phyloP scores from a whole-genome alignment of 768 basidiomycete species.

The Gloeopeniophorella convolvens region DNA sequence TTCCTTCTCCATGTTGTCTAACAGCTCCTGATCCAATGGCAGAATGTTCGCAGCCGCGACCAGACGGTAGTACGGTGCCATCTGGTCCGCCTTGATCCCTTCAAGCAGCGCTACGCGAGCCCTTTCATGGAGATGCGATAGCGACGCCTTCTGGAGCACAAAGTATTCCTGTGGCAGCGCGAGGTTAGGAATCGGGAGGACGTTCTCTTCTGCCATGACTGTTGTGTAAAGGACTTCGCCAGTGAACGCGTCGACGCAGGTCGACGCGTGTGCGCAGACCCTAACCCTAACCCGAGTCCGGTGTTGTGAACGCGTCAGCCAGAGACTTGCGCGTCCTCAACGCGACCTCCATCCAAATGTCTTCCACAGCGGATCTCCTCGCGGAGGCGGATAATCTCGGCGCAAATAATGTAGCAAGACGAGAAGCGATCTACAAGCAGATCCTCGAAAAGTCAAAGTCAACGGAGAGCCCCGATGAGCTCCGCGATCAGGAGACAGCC shows the following conservation, averaged over 20 bases:
- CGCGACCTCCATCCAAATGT: slow-evolving; percentile 14
- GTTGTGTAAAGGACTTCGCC: not conserved
- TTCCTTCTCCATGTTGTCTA: slow-evolving; percentile 54
- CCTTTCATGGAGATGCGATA: slow-evolving; percentile 58
- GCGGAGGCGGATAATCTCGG: slow-evolving; percentile 48
- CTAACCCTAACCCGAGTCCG: slow-evolving; percentile 12
- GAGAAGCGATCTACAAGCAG: slow-evolving; percentile 70
- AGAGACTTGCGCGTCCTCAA: not conserved
- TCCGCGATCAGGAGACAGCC: slow-evolving; percentile 80
- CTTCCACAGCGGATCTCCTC: slow-evolving; percentile 40
- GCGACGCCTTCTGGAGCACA: slow-evolving; percentile 54
- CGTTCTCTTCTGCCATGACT: slow-evolving; percentile 77
- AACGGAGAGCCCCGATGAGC: slow-evolving; percentile 45
- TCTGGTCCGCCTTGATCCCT: slow-evolving; percentile 78
- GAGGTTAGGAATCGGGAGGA: slow-evolving; percentile 85
- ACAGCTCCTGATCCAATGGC: slow-evolving; percentile 44
- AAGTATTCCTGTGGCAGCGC: slow-evolving; percentile 75
- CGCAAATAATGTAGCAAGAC: slow-evolving; percentile 46
- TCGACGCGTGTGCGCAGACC: slow-evolving; percentile 19
- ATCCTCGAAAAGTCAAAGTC: slow-evolving; percentile 42
- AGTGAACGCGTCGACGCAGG: not conserved
- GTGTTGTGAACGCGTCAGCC: slow-evolving; percentile 14
- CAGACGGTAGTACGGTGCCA: slow-evolving; percentile 76
- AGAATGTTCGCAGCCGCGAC: slow-evolving; percentile 48
- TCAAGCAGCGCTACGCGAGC: slow-evolving; percentile 61